Percentiles rank a stretch among this genome's conserved stretches.
These are phyloP conservation scores for Cystobasidium slooffiae DNA, from an alignment of 1,284 basidiomycete species.

Conservation along the genomic window DNA sequence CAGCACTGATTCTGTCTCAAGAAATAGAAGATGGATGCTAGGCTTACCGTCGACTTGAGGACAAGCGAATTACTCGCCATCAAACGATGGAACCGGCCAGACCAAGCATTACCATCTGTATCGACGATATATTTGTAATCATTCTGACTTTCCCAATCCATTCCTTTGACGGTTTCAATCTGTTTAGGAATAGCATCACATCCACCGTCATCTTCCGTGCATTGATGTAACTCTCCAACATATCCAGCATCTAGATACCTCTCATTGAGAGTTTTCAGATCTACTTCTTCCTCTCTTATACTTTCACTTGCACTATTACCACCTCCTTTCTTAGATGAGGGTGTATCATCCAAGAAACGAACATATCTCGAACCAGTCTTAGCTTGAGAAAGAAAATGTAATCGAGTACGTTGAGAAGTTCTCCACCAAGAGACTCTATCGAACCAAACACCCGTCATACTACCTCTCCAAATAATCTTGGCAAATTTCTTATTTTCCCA, in stretches of 20 bases:
- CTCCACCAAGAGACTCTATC: slow-evolving; percentile 58
- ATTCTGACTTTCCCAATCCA: slow-evolving; percentile 52
- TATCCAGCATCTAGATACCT: slow-evolving; percentile 54
- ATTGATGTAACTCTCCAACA: slow-evolving; percentile 52
- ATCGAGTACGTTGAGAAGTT: slow-evolving; percentile 59
- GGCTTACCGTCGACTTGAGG: slow-evolving; percentile 59
- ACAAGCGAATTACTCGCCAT: slow-evolving; percentile 60
- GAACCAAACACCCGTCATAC: slow-evolving; percentile 60
- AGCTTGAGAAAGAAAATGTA: slow-evolving; percentile 58
- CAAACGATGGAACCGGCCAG: slow-evolving; percentile 56
- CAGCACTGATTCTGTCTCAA: not conserved
- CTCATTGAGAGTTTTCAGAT: slow-evolving; percentile 47
- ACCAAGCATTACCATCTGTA: slow-evolving; percentile 61
- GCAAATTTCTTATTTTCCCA: slow-evolving; percentile 59
- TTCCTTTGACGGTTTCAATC: slow-evolving; percentile 50
- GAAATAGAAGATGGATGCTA: slow-evolving; percentile 55
- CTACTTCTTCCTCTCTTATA: slow-evolving; percentile 45
- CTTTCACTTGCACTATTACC: slow-evolving; percentile 41
- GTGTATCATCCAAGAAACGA: slow-evolving; percentile 44
- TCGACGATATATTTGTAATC: slow-evolving; percentile 60
- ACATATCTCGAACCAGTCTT: slow-evolving; percentile 47
- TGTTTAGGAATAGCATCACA: slow-evolving; percentile 50
- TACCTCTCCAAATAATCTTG: slow-evolving; percentile 59
- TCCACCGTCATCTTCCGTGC: slow-evolving; percentile 50
- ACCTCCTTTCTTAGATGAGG: not conserved